A percentile compares a stretch with the other conserved stretches of the same genome.
phyloP scores from a whole-genome alignment of 768 basidiomycete species.

The Podaxis sp. region DNA sequence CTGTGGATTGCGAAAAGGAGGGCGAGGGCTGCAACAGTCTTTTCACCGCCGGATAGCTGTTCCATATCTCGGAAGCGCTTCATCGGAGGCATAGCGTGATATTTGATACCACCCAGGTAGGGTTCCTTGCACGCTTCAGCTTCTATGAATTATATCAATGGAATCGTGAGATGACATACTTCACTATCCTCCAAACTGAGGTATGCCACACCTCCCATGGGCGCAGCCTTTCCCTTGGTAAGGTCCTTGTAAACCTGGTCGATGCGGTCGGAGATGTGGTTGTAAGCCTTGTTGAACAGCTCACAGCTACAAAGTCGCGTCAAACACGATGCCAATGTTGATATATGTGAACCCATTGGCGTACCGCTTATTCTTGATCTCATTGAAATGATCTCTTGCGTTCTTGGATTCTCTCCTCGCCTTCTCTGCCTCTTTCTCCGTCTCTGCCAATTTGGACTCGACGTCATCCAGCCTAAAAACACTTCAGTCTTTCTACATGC shows the following conservation, averaged over 20 bases:
- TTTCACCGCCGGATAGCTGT: conserved; percentile 96
- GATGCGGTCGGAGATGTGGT: conserved; percentile 92
- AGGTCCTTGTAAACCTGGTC: conserved; percentile 97
- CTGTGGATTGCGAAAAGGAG: conserved; percentile 97
- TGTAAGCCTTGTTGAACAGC: conserved; percentile 93
- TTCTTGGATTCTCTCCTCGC: conserved; percentile 86
- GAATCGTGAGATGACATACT: conserved; percentile 40
- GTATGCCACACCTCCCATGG: conserved; percentile 96
- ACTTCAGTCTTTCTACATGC: background rate
- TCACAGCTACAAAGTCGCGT: conserved; percentile 48
- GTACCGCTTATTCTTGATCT: conserved; percentile 79
- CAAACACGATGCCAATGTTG: background rate
- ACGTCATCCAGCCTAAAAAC: conserved; percentile 74
- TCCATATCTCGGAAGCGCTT: conserved; percentile 99
- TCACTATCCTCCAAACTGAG: conserved; percentile 95
- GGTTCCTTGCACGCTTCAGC: conserved; percentile 26
- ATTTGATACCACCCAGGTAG: conserved; percentile 73
- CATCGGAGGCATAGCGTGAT: conserved; percentile 99
- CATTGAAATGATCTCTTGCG: conserved; percentile 91
- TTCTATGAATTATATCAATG: background rate
- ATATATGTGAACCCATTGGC: conserved; percentile 16
- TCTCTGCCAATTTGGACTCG: conserved; percentile 80
- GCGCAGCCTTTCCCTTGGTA: conserved; percentile 91
- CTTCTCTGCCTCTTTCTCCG: conserved; percentile 90
- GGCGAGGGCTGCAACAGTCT: conserved; percentile 97